Conservation (phyloP, 164 flowering plant genomes). For the Chimonanthus praecox region DNA sequence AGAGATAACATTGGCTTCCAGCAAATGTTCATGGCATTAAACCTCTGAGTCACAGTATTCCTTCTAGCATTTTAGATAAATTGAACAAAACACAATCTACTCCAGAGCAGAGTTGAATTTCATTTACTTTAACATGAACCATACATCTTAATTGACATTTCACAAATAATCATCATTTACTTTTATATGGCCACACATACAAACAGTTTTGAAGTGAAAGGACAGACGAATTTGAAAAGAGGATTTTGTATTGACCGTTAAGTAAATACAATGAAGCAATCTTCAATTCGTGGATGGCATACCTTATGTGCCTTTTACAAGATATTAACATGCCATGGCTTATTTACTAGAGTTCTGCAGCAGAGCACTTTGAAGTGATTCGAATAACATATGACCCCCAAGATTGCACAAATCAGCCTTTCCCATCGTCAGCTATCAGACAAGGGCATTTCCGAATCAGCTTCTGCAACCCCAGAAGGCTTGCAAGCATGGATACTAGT, state of each 20-base stretch:
- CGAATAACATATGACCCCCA: background rate
- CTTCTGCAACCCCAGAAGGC: constrained; percentile 8
- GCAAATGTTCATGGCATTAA: too few species aligned
- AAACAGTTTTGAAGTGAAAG: too few species aligned
- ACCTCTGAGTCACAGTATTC: too few species aligned
- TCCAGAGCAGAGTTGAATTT: too few species aligned
- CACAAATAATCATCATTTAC: too few species aligned
- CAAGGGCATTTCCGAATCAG: background rate
- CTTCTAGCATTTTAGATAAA: too few species aligned
- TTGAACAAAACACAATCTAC: too few species aligned
- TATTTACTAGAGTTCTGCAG: background rate
- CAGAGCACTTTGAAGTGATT: too few species aligned
- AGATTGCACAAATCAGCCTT: background rate
- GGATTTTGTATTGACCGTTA: background rate
- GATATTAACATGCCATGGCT: background rate
- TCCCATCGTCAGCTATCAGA: background rate
- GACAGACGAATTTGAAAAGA: background rate
- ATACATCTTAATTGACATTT: too few species aligned
- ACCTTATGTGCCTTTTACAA: background rate
- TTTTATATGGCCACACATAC: too few species aligned
- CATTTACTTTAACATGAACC: too few species aligned
- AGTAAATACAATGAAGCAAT: background rate
- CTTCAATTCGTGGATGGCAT: background rate
- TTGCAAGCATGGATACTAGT: constrained; percentile 56
- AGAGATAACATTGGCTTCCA: too few species aligned